Conservation (phyloP, 2,329 filamentous ascomycete genomes). For the Aspergillus texensis region DNA sequence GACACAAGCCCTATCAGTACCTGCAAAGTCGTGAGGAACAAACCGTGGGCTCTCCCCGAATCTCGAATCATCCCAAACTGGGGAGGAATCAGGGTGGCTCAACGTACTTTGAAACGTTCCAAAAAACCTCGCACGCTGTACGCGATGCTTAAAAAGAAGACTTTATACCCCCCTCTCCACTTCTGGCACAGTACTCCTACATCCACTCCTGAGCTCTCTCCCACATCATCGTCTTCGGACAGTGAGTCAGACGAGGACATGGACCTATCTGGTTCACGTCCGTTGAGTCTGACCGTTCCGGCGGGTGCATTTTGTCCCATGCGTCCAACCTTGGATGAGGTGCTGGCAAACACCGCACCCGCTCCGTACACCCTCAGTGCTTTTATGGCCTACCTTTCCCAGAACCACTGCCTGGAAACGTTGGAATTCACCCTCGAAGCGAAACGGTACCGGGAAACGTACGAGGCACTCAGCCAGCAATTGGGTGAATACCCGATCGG, state of each 20-base stretch:
- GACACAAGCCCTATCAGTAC: not conserved
- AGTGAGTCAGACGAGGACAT: constrained; percentile 50
- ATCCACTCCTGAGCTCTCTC: constrained; percentile 49
- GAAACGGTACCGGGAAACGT: constrained; percentile 75
- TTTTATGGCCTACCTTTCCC: constrained; percentile 95
- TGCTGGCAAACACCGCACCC: constrained; percentile 81
- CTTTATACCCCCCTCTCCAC: constrained; percentile 36
- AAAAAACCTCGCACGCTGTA: constrained; percentile 30
- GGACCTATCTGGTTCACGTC: constrained; percentile 45
- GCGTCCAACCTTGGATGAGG: constrained; percentile 79
- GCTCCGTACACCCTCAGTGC: constrained; percentile 88
- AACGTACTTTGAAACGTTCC: constrained; percentile 15
- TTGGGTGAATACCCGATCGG: constrained; percentile 48
- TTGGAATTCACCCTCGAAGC: constrained; percentile 96
- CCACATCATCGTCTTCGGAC: constrained; percentile 43
- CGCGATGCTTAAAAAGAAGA: constrained; percentile 45
- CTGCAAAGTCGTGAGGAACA: not conserved
- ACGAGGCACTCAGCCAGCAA: constrained; percentile 60
- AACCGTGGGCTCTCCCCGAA: not conserved
- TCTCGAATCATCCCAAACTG: constrained; percentile 12
- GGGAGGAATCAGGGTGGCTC: constrained; percentile 16
- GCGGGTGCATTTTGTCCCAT: constrained; percentile 45
- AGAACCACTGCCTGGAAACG: constrained; percentile 95
- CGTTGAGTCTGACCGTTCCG: constrained; percentile 47
- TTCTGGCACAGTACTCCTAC: constrained; percentile 45